phyloP scores from a whole-genome alignment of 2,329 filamentous ascomycete genomes.

The Chaetomium sp. region DNA sequence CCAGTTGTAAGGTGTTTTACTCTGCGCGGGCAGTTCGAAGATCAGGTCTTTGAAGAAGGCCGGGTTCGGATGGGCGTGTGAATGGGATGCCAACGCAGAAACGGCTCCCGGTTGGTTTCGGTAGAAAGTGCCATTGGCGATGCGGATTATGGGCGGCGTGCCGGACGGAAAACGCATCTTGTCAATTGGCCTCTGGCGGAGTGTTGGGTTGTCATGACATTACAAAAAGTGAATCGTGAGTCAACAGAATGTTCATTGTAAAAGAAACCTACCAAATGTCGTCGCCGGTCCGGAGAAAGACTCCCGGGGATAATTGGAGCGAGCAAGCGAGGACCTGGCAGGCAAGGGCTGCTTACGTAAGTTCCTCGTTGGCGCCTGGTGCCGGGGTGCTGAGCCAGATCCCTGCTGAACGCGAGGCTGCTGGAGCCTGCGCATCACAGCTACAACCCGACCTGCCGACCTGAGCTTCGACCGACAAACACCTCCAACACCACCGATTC shows the following conservation, averaged over 20 bases:
- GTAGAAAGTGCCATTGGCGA: slow-evolving; percentile 79
- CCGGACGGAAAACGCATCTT: slow-evolving; percentile 44
- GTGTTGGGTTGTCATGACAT: slow-evolving; percentile 17
- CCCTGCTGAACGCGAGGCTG: slow-evolving; percentile 30
- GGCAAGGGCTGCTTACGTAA: slow-evolving; percentile 19
- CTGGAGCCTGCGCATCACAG: slow-evolving; percentile 28
- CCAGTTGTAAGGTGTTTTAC: slow-evolving; percentile 66
- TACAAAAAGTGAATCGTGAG: slow-evolving; percentile 10
- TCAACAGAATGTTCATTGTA: neutral
- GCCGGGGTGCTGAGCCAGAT: neutral
- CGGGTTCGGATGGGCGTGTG: slow-evolving; percentile 59
- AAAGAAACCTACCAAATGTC: neutral
- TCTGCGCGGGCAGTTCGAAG: slow-evolving; percentile 67
- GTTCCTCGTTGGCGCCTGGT: slow-evolving; percentile 22
- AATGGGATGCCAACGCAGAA: slow-evolving; percentile 59
- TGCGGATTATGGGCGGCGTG: slow-evolving; percentile 65
- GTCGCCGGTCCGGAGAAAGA: slow-evolving; percentile 19
- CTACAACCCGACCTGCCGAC: neutral
- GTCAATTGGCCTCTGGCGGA: slow-evolving; percentile 30
- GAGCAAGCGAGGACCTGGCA: neutral
- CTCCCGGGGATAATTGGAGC: slow-evolving; percentile 17
- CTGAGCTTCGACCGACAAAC: neutral
- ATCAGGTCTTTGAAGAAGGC: slow-evolving; percentile 71
- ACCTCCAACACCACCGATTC: slow-evolving; percentile 9
- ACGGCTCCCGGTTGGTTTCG: slow-evolving; percentile 77